phyloP scores from a whole-genome alignment of 805 yeast species.

The Kodamaea sagamina region DNA sequence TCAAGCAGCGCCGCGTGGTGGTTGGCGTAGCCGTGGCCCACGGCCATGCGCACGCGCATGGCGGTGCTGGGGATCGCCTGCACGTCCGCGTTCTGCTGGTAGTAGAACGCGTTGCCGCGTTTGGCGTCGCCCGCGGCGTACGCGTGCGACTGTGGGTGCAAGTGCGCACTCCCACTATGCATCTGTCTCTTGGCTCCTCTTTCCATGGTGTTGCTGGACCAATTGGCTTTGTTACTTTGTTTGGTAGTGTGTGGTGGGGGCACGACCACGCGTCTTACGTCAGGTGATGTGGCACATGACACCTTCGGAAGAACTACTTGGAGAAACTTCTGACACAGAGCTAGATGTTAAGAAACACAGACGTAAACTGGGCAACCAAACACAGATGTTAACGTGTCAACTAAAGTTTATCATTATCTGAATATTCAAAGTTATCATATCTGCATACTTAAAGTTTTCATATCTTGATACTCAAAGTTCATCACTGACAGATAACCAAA shows the following conservation, averaged over 20 bases:
- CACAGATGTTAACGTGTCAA: too few species aligned
- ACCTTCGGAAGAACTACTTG: too few species aligned
- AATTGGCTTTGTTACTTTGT: constrained; percentile 1
- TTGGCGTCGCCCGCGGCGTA: constrained; percentile 19
- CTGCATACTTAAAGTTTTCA: too few species aligned
- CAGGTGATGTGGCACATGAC: not conserved
- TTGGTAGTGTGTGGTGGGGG: not conserved
- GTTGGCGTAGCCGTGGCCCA: constrained; percentile 57
- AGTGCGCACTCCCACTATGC: constrained; percentile 15
- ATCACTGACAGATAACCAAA: too few species aligned
- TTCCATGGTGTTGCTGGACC: constrained; percentile 1
- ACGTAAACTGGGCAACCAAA: too few species aligned
- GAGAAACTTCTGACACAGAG: too few species aligned
- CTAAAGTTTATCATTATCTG: too few species aligned
- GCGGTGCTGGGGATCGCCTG: constrained; percentile 40
- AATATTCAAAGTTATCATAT: too few species aligned
- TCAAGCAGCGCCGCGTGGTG: constrained; percentile 13
- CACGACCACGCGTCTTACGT: constrained; percentile 4
- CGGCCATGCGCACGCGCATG: constrained; percentile 70
- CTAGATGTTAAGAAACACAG: too few species aligned
- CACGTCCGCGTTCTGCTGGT: constrained; percentile 2
- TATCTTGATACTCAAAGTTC: too few species aligned
- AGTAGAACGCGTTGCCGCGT: constrained; percentile 15
- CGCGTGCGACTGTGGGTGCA: constrained; percentile 24
- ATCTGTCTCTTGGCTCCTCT: constrained; percentile 30